Percentiles rank a stretch among this genome's conserved stretches.
Evolutionary conservation across 2,329 filamentous ascomycete species (phyloP).

Genomic region (Didymella pinodella): DNA sequence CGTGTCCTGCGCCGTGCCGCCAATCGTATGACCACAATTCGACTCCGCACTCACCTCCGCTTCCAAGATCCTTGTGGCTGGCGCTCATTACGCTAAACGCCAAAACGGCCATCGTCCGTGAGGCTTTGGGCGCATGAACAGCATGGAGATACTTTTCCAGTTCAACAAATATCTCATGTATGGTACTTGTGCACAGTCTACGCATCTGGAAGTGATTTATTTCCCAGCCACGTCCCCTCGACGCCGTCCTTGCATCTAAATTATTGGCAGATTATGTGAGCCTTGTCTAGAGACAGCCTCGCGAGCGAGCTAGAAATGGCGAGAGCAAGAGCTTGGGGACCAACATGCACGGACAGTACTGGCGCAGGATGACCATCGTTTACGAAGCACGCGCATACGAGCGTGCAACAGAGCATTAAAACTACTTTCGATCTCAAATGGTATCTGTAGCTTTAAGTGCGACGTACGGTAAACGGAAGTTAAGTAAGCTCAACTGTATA

Average conservation of each 20-base stretch:
- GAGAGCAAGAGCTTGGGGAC: conserved; percentile 1
- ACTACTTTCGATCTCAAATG: background rate
- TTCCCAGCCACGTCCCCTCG: background rate
- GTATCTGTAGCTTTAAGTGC: background rate
- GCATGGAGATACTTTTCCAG: conserved; percentile 1
- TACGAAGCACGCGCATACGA: conserved; percentile 8
- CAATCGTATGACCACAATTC: conserved; percentile 18
- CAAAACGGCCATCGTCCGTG: conserved; percentile 10
- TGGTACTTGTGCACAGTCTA: background rate
- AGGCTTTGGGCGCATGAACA: conserved; percentile 15
- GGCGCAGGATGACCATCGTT: conserved; percentile 11
- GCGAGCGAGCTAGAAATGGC: background rate
- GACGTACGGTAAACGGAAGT: background rate
- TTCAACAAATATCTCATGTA: background rate
- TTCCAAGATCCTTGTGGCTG: conserved; percentile 18
- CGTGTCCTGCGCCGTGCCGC: conserved; percentile 12
- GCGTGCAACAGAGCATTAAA: conserved; percentile 2
- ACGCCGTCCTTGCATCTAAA: background rate
- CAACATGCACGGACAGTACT: background rate
- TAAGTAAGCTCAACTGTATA: too few species aligned
- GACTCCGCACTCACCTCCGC: conserved; percentile 21
- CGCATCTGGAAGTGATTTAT: background rate
- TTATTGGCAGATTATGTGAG: background rate
- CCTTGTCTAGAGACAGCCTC: background rate
- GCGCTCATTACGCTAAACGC: conserved; percentile 15